Base-by-base conservation (phyloP, 2,329 filamentous ascomycete genomes). In the Diaporthe sp. region DNA sequence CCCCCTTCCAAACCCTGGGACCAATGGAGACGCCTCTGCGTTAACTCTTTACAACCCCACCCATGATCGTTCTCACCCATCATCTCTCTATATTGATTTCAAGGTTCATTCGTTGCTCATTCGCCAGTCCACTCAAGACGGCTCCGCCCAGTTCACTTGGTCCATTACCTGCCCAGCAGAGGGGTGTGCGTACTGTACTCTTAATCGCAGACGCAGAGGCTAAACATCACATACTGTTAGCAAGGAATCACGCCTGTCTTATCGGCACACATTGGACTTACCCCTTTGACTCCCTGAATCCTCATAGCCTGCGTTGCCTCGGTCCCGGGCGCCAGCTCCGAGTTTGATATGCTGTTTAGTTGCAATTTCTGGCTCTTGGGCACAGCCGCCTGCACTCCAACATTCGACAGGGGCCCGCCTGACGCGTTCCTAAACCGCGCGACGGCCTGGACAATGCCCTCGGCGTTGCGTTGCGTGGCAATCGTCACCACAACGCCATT, bases 71-170 rank as follows among this genome's bases (percentile, higher is more conserved):
- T 7, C 64, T 67, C 64, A 52, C 30, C n/a, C 64, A 67, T 66
- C 19, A 47, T 25, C 61, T 13, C 33, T 33, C 61, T 58, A 61
- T 74, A 58, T 54, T 74, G 47, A 69, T 42, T 64, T 47, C 22
- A 52, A 55, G 38, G 17, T 71, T 33, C 40, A 30, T 69, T 38
- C 35, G 33, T 35, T 64, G n/a, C 55, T 54, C 69, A 52, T 74
- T 28, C 40, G 33, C 47, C 30, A 47, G 10, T 19, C 17, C 28
- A 45, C 64, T 81, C 74, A 86, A 69, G 85, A 87, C 72, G 95
- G 92, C 85, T 99, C 97, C 40, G 94, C 93, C 97, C 97, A 99
- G 86, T 98, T 97, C 74, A 98, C 95, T 85, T 98, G 96, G 81
- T 99, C 97, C 82, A 93, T 93, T 25, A 97, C 89, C 76, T 93